These are phyloP conservation scores for Claviceps citrina DNA, from an alignment of 2,329 filamentous ascomycete genomes.

Conservation along the genomic window DNA sequence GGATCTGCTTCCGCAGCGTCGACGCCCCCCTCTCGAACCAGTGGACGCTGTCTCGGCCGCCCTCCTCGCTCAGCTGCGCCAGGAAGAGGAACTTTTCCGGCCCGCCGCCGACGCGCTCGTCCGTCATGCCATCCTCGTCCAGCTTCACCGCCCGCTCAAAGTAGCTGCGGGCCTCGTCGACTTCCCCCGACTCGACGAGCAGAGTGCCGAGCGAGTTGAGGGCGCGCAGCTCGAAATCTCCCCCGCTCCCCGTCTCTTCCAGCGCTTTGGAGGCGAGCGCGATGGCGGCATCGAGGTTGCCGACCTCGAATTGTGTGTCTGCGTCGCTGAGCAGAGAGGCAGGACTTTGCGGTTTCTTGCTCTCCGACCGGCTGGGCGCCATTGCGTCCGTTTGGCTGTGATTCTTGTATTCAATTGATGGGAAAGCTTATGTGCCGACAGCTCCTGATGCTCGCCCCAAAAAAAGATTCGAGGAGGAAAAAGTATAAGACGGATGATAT, in stretches of 20 bases:
- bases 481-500: background rate
- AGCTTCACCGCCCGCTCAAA: conserved; percentile 60
- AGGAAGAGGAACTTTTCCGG: conserved; percentile 92
- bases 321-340: conserved; percentile 23
- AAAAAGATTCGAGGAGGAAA: background rate
- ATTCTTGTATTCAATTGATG: background rate
- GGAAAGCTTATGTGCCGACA: background rate
- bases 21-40: conserved; percentile 59
- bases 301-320: conserved; percentile 26
- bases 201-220: conserved; percentile 70
- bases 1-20: conserved; percentile 57
- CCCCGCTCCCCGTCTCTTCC: conserved; percentile 26
- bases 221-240: conserved; percentile 44
- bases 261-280: conserved; percentile 28
- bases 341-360: conserved; percentile 18
- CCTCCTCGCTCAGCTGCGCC: conserved; percentile 69
- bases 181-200: conserved; percentile 65
- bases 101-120: conserved; percentile 61
- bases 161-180: conserved; percentile 54
- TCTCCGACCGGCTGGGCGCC: conserved; percentile 26
- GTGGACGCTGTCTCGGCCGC: conserved; percentile 46
- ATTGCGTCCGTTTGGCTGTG: conserved; percentile 13
- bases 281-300: conserved; percentile 26
- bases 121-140: conserved; percentile 57
- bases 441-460: background rate